Base-by-base conservation (phyloP, 345 rosid species). In the Bruguiera sexangula region DNA sequence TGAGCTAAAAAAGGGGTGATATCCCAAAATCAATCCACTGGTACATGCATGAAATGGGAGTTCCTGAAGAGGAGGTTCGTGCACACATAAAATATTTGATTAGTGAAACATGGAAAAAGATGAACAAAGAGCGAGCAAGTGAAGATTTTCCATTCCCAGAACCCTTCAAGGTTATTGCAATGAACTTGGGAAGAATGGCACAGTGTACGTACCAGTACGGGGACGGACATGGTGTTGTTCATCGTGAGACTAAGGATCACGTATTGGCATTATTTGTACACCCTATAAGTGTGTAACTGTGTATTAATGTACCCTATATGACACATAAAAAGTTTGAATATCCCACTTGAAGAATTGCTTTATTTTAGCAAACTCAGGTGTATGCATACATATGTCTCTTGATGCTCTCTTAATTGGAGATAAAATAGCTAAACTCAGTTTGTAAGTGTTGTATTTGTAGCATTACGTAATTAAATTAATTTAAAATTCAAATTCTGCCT, bases 1-100 rank as follows among this genome's bases (percentile, higher is more conserved):
- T 4, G 85, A 84, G 50, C 0, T 80, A n/a, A 39, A 3, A 53
- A 21, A 74, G 75, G 59, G 85, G 80, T 6, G 85, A 79, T 60
- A 54, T 55, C 30, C 66, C 78, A 0, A 79, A 74, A 69, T 62
- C 83, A 22, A 69, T 82, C 9, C 72, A 79, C 6, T 73, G 81
- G 48, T 78, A 84, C 52, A 77, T 80, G 84, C 26, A 72, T 2
- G 85, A 84, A 30, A 75, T 36, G 0, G 81, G 78, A 64, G 72
- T 58, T 6, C 63, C 78, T 0, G 81, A 77, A 65, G 76, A 69
- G 19, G 56, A 58, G 36, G 79, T 87, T 0, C 71, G 83, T 1
- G 52, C 67, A 0, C 69, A 82, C 19, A 8, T 82, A 9, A 6
- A 13, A 3, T 20, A 60, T 3, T 60, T 84, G 75, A 79, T 84